A percentile compares a stretch with the other conserved stretches of the same genome.
These are phyloP conservation scores for Volvox carteri DNA, from an alignment of 163 green algal genomes.

Conservation along the genomic window DNA sequence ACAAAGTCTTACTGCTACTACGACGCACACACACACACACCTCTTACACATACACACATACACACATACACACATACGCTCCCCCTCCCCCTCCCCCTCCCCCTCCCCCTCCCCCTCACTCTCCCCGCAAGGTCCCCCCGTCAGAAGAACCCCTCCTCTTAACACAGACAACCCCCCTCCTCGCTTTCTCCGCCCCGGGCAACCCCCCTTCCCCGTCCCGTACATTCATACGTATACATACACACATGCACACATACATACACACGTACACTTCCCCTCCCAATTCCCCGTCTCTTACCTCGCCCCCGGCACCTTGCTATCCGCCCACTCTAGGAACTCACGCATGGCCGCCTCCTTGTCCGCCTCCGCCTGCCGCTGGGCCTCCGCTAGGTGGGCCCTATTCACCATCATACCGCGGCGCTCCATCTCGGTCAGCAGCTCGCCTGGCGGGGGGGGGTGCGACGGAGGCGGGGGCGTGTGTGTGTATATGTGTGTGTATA, in stretches of 20 bases:
- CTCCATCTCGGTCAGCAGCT: slow-evolving; percentile 97
- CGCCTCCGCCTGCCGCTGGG: slow-evolving; percentile 67
- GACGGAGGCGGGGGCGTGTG: neutral
- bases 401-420: slow-evolving; percentile 75
- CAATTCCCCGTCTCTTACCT: neutral
- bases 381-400: slow-evolving; percentile 56
- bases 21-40: no score
- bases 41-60: no score
- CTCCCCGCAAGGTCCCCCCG: no score
- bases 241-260: neutral
- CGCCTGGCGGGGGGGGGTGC: slow-evolving; percentile 63
- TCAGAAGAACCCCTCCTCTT: neutral
- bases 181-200: neutral
- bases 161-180: neutral
- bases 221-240: neutral
- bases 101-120: no score
- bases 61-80: no score
- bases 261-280: neutral
- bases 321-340: slow-evolving; percentile 88
- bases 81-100: no score
- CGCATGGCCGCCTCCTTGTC: slow-evolving; percentile 81
- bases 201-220: neutral
- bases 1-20: no score
- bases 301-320: slow-evolving; percentile 52
- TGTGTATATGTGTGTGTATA: neutral